Base-by-base conservation (phyloP, 352 stramenopile species). In the Pythium scleroteichum region DNA sequence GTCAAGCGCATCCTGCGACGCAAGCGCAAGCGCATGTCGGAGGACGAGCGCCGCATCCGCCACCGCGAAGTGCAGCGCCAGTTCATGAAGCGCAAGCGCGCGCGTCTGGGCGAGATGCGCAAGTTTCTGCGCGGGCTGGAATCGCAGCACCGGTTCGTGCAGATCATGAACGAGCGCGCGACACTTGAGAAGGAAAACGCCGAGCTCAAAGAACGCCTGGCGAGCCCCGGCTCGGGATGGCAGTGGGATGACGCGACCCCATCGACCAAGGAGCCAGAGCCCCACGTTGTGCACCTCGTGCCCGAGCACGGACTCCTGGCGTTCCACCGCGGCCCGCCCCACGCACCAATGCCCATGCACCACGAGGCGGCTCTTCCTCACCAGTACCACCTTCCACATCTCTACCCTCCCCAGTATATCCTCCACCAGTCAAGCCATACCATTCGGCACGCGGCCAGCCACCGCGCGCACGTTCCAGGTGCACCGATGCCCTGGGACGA, bases 51-150 rank as follows among this genome's bases (percentile, higher is more conserved):
- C 1, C 38, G 42, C 4, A 27, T 53, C 19, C 60, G 60, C 24
- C 60, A 68, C 23, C 60, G 60, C 10, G 60, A 68, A 33, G 60
- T 68, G 10, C 60, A 68, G 60, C 60, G 60, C 20, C 60, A 62
- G 35, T 68, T 68, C 29, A 68, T 68, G 52, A 51, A 68, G 42
- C 60, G 60, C 19, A 68, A 68, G 52, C 59, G 40, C n/a, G 50
- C 59, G 4, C 27, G 45, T 19, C 41, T 66, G 16, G 42, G 24
- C 14, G 59, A 66, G 22, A 66, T 66, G 59, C 59, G 59, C 42
- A 62, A 62, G 38, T 29, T 46, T 16, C 24, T 64, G 12, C 46
- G 46, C 6, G 47, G 35, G 4, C 35, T 64, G 23, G 56, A 64
- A 33, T 45, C 45, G 8, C 56, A 64, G 32, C 56, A 45, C 20